Conservation (phyloP, 305 asterid species). For the Solanum hybrid region DNA sequence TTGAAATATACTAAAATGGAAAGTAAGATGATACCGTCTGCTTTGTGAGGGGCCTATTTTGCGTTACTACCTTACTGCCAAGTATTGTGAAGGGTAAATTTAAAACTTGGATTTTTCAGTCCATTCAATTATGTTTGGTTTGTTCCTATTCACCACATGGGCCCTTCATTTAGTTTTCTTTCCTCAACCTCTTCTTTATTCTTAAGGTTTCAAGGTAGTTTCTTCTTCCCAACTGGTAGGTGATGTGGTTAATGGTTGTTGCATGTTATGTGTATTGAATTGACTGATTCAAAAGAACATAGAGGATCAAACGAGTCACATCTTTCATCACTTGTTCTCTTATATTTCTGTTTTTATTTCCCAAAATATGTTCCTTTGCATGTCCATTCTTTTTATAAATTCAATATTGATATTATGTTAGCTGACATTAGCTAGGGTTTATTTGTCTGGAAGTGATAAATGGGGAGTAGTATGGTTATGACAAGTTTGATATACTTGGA, state of each 20-base stretch:
- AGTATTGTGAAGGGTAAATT: background rate
- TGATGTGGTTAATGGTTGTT: background rate
- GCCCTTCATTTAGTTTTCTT: background rate
- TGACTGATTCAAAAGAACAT: background rate
- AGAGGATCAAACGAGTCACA: background rate
- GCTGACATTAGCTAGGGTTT: background rate
- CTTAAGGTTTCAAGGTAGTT: background rate
- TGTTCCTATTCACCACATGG: background rate
- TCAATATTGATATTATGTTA: background rate
- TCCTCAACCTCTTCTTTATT: background rate
- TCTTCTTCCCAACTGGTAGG: background rate
- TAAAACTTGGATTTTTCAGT: background rate
- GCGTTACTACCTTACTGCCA: background rate
- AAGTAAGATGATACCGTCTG: background rate
- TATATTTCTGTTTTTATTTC: background rate
- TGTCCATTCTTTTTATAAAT: background rate
- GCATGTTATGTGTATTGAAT: background rate
- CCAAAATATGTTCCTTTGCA: background rate
- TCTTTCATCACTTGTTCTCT: background rate
- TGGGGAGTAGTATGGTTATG: background rate
- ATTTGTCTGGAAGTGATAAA: background rate
- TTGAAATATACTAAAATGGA: background rate
- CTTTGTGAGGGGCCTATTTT: background rate
- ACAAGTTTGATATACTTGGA: background rate
- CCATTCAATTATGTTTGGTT: background rate